phyloP scores from a whole-genome alignment of 2,329 filamentous ascomycete genomes.

The Cytospora piceae region DNA sequence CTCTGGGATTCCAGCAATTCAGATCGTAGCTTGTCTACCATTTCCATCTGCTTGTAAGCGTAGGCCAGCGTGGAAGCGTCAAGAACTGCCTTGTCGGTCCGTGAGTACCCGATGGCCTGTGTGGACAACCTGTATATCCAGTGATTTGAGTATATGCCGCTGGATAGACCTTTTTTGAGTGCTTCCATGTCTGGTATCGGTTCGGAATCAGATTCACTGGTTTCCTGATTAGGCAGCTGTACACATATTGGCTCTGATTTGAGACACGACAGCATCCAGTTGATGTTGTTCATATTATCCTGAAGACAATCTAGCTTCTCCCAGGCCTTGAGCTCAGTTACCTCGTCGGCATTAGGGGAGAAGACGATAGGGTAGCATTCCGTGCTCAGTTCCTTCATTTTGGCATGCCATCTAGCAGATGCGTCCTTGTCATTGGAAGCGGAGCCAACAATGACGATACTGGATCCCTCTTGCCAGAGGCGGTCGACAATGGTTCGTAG shows the following conservation, averaged over 20 bases:
- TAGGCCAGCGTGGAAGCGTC: slow-evolving; percentile 32
- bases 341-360: slow-evolving; percentile 14
- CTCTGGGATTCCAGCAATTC: slow-evolving; percentile 1
- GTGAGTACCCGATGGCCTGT: slow-evolving; percentile 34
- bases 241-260: slow-evolving; percentile 33
- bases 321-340: slow-evolving; percentile 30
- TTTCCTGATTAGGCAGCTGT: slow-evolving; percentile 8
- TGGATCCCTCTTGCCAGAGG: slow-evolving; percentile 70
- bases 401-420: slow-evolving; percentile 35
- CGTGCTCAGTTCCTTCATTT: slow-evolving; percentile 40
- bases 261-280: slow-evolving; percentile 50
- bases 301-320: slow-evolving; percentile 44
- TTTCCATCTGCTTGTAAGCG: slow-evolving; percentile 35
- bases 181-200: slow-evolving; percentile 21
- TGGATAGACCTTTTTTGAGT: slow-evolving; percentile 23
- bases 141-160: slow-evolving; percentile 38
- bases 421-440: slow-evolving; percentile 64
- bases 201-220: not conserved
- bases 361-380: slow-evolving; percentile 36
- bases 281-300: slow-evolving; percentile 53
- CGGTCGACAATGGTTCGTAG: slow-evolving; percentile 74
- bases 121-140: slow-evolving; percentile 41
- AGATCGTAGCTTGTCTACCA: slow-evolving; percentile 17
- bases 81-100: slow-evolving; percentile 13
- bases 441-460: slow-evolving; percentile 75